Percentiles rank a stretch among this genome's conserved stretches.
Evolutionary conservation across 1,284 basidiomycete species (phyloP).

Genomic region (Sporisorium scitamineum): DNA sequence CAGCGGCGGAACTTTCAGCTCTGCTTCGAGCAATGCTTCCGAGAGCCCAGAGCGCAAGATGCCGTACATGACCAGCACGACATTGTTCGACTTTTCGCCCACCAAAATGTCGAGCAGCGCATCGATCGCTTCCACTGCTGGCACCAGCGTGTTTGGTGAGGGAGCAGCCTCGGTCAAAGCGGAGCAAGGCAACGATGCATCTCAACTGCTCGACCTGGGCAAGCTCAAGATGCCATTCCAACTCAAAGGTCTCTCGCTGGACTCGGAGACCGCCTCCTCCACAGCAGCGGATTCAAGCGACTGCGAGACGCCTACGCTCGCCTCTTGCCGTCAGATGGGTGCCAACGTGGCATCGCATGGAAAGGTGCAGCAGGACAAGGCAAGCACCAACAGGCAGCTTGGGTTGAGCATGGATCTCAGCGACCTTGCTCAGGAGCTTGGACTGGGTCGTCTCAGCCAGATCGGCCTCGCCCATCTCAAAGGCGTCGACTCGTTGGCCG

Average conservation of each 20-base stretch:
- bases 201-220: background rate
- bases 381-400: slow-evolving; percentile 28
- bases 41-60: slow-evolving; percentile 46
- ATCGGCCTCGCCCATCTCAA: slow-evolving; percentile 43
- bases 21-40: slow-evolving; percentile 44
- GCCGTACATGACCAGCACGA: slow-evolving; percentile 24
- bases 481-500: slow-evolving; percentile 26
- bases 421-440: slow-evolving; percentile 51
- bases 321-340: slow-evolving; percentile 45
- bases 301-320: slow-evolving; percentile 53
- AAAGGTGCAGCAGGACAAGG: slow-evolving; percentile 12
- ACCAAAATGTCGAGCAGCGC: slow-evolving; percentile 39
- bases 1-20: slow-evolving; percentile 50
- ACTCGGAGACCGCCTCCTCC: background rate
- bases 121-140: slow-evolving; percentile 41
- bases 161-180: slow-evolving; percentile 9
- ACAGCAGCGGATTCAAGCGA: slow-evolving; percentile 39
- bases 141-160: slow-evolving; percentile 42
- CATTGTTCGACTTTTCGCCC: slow-evolving; percentile 37
- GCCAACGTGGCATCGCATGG: background rate
- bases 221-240: slow-evolving; percentile 47
- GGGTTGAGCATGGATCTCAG: slow-evolving; percentile 52
- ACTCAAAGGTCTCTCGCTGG: slow-evolving; percentile 15
- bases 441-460: slow-evolving; percentile 51
- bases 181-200: background rate